Evolutionary conservation across 2,329 filamentous ascomycete species (phyloP), one percentile per base, ranked within the genome.

Genomic region (Plectosphaerella cucumerina): DNA sequence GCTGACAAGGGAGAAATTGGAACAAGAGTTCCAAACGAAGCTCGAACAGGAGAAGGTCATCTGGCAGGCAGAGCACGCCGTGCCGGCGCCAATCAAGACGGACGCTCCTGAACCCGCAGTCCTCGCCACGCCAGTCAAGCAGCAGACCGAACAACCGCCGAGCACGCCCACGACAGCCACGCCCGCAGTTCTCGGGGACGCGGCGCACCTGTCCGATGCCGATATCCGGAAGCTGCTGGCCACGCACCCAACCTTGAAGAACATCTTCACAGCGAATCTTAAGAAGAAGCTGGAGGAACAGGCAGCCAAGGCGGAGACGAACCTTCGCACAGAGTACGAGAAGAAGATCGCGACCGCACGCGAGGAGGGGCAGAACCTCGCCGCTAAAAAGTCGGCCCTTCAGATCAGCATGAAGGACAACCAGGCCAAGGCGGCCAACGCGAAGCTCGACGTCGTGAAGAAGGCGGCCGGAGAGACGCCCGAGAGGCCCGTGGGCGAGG

Each of bases 401-500:
- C 88, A 87, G 57, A 77, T 93, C 56, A 93, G 90, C 64, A 88
- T 95, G 83, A 75, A 84, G 6, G 86, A 93, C 58, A 89, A 86
- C 59, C 84, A 86, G 63, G 71, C 78, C 44, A 82, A 79, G 55
- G 71, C 73, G 9, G 82, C 85, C 0, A 77, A 77, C 47, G 88
- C 86, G 5, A 95, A 94, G 71, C 71, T 95, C 31, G 80, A 81
- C 2, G 82, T 94, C 1, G 88, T 97, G 4, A 81, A 91, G 62
- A 88, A 84, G 44, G 92, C 93, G 12, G 90, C 87, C 0, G 79
- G 78, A n/a, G 87, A 96, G 45, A 97, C 92, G 1, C 93, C 93
- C 0, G 78, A 93, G 60, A 85, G 84, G 64, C 83, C 91, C 1
- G 90, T 97, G 4, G 81, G 75, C 10, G 91, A 97, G 67, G 92